Evolutionary conservation across 768 basidiomycete genomes (phyloP).

Genomic region (Termitomyces bulborhizus): DNA sequence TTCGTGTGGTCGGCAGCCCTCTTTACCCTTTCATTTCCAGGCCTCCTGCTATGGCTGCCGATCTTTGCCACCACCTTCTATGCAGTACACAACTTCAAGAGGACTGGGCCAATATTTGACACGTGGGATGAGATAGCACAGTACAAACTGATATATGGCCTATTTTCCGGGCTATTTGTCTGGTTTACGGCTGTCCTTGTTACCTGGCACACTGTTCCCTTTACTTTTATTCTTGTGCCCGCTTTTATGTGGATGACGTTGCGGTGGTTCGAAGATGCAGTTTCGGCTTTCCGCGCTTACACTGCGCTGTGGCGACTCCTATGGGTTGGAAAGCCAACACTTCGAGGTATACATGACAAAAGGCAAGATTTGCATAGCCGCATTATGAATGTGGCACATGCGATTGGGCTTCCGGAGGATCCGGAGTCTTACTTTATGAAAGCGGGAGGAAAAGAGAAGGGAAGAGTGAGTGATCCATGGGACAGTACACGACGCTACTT

Average conservation of each 20-base stretch:
- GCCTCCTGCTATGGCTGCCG: constrained; percentile 78
- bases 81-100: constrained; percentile 71
- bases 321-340: constrained; percentile 48
- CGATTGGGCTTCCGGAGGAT: constrained; percentile 57
- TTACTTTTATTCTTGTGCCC: constrained; percentile 60
- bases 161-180: constrained; percentile 65
- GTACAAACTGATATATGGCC: constrained; percentile 81
- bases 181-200: constrained; percentile 49
- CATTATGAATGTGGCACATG: constrained; percentile 56
- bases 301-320: constrained; percentile 56
- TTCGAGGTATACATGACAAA: constrained; percentile 46
- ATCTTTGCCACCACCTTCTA: constrained; percentile 66
- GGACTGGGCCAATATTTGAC: constrained; percentile 76
- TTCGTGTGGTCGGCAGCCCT: constrained; percentile 58
- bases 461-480: constrained; percentile 61
- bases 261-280: constrained; percentile 82
- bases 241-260: constrained; percentile 85
- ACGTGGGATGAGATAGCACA: constrained; percentile 90
- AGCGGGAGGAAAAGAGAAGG: constrained; percentile 62
- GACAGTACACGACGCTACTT: constrained; percentile 72
- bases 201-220: constrained; percentile 54
- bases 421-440: constrained; percentile 62
- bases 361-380: constrained; percentile 57
- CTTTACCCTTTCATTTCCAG: constrained; percentile 62
- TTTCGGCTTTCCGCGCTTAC: constrained; percentile 74